Evolutionary conservation across 352 stramenopile species (phyloP).

Genomic region (Pythium plurisporium): DNA sequence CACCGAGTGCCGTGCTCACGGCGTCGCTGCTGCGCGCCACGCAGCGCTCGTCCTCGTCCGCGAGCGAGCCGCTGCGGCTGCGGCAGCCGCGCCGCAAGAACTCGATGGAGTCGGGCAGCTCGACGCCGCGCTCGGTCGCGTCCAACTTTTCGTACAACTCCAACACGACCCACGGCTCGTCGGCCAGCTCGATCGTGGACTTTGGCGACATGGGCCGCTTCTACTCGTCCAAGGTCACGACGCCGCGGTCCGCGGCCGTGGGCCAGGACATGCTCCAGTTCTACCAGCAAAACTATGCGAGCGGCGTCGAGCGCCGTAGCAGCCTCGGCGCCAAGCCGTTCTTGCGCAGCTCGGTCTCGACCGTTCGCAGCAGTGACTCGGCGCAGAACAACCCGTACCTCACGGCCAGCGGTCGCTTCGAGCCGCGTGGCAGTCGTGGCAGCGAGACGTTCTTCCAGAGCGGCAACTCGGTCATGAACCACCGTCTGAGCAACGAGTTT

Average conservation of each 20-base stretch:
- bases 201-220: constrained; percentile 80
- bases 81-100: constrained; percentile 30
- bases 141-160: constrained; percentile 80
- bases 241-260: constrained; percentile 18
- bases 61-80: constrained; percentile 3
- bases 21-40: constrained; percentile 29
- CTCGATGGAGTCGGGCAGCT: constrained; percentile 61
- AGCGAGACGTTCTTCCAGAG: constrained; percentile 28
- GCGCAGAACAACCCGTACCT: constrained; percentile 7
- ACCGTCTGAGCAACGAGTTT: constrained; percentile 24
- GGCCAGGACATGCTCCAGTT: constrained; percentile 25
- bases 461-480: constrained; percentile 23
- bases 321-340: constrained; percentile 15
- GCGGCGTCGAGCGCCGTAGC: constrained; percentile 16
- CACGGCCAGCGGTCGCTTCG: constrained; percentile 13
- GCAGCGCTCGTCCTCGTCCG: constrained; percentile 16
- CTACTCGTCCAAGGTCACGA: constrained; percentile 32
- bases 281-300: constrained; percentile 28
- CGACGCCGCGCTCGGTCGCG: constrained; percentile 58
- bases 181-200: constrained; percentile 61
- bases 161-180: constrained; percentile 62
- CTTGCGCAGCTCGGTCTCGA: constrained; percentile 22
- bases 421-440: constrained; percentile 14
- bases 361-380: constrained; percentile 24
- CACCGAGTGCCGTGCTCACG: constrained; percentile 40